Base-by-base conservation (phyloP, 2,329 filamentous ascomycete genomes). In the Penicillium sp. region DNA sequence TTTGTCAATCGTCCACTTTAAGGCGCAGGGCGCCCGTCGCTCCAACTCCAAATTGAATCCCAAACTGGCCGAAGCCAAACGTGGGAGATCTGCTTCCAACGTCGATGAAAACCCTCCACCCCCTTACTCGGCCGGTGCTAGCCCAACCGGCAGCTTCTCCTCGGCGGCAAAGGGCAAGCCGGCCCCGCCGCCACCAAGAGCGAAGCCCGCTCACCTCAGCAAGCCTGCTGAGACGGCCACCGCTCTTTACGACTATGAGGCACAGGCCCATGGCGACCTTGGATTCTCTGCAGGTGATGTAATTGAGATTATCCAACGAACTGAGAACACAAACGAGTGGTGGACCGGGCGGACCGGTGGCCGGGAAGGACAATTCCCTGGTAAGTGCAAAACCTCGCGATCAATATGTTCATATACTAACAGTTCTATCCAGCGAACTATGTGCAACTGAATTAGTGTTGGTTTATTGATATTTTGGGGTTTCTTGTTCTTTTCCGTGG, bases 301-400 rank as follows among this genome's bases (percentile, higher is more conserved):
- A 4, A 98, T 99, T 68, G 93, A 98, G 74, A 93, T 99, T 65
- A 74, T 95, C 2, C 83, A 82, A 58, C 84, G 90, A 65, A 96
- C 91, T n/a, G 82, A 84, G 61, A 97, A 96, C 68, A 88, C 91
- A 51, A 98, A 99, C 66, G 95, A 99, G 76, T 99, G 95, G 95
- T 99, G 95, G 95, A 88, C 83, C 9, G 95, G 95, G 37, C 90
- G 86, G 71, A 72, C 96, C 53, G 82, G 89, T 57, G 91, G 90
- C 49, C 89, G 88, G 76, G 81, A 90, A 70, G 95, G 95, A 26
- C 93, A 98, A 71, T 99, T 99, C 74, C 95, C 95, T 78, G 95
- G 95, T 96, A 82, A 72, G 86, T 76, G 4, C 49, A n/a, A 22
- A 26, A 14, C 16, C 16, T 53, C 54, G 29, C 58, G 16, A 14